Base-by-base conservation (phyloP, 306 rosid species). In the Hippophae gyantsensis region DNA sequence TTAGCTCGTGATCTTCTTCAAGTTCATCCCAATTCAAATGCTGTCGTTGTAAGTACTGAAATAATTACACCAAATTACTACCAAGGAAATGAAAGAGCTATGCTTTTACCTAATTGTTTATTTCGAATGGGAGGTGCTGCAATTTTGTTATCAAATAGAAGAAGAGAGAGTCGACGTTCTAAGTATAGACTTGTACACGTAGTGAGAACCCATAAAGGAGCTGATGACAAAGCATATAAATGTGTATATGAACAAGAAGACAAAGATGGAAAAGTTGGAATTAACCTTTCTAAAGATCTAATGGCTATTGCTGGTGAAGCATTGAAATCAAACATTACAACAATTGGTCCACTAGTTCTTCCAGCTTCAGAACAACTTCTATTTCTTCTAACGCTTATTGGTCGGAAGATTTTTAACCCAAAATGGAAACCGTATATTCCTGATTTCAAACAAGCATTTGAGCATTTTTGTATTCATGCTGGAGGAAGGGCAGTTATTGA, bases 291-390 rank as follows among this genome's bases (percentile, higher is more conserved):
- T 0, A 92, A 92, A 11, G 99, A 92, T 42, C 96, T 92, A 2
- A 92, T 92, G 99, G 99, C 99, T 0, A 92, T 92, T 3, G 99
- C 99, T 6, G 99, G 99, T 1, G 99, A 92, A 26, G 99, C 99
- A 6, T 46, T 92, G 8, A 92, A 92, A 25, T 92, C 96, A 1
- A 92, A 92, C 65, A 92, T 92, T 42, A 92, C 96, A 0, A 92
- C 99, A 0, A 92, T 92, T 57, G 99, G 99, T 2, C 99, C 99
- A 7, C 80, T 92, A 3, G 99, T 92, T 1, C 84, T 92, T 13
- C 99, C 99, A 0, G 99, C 96, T 4, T 92, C 99, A 9, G 99
- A 92, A 68, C 99, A 92, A 66, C 48, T 92, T 3, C 95, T 92
- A 0, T 92, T 92, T 58, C 81, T 92, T 0, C 6, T 84, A 0